Base-by-base conservation (phyloP, 2,329 filamentous ascomycete species). In the Trichophyton benhamiae region DNA sequence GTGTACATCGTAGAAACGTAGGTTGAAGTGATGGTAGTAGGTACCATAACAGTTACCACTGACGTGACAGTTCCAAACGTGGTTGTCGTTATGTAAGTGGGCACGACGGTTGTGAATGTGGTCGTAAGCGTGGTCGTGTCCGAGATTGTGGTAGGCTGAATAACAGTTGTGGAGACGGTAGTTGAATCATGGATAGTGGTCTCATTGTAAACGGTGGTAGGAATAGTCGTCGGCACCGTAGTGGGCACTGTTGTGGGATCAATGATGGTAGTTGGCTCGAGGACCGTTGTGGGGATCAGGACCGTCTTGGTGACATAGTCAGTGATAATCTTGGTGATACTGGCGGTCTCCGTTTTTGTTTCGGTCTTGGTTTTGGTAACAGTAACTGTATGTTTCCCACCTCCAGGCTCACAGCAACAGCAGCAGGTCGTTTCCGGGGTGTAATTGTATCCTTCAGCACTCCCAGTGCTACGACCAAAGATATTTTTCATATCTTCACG, bases 11-110 rank as follows among this genome's bases (percentile, higher is more conserved):
- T 67, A 1, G 64, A 61, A 9, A 61, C 63, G 33, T 60, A 61
- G 8, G 17, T 63, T 11, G 63, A 64, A 7, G 70, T 75, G n/a
- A 73, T 41, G 0, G 71, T 75, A 15, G 71, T 60, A 0, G 73
- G 75, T 6, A 69, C 65, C 11, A 65, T 68, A 0, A 72, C 75
- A 20, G 67, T 65, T 2, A 68, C 66, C 7, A 63, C 49, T n/a
- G 64, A 64, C 6, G 67, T 65, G 4, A 64, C 15, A 0, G 69
- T 71, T 2, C 68, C 63, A 1, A 67, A 67, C 20, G 67, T 59
- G 13, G 62, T 64, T 4, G 65, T 70, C 3, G 66, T 65, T 17
- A 65, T 65, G 9, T 59, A 57, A 17, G 48, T 65, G 1, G 59
- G 63, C 20, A 64, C 63, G 3, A 61, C 62, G 4, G 52, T 61